Conservation (phyloP, 306 rosid genomes). For the Pterocarpus santalinus region DNA sequence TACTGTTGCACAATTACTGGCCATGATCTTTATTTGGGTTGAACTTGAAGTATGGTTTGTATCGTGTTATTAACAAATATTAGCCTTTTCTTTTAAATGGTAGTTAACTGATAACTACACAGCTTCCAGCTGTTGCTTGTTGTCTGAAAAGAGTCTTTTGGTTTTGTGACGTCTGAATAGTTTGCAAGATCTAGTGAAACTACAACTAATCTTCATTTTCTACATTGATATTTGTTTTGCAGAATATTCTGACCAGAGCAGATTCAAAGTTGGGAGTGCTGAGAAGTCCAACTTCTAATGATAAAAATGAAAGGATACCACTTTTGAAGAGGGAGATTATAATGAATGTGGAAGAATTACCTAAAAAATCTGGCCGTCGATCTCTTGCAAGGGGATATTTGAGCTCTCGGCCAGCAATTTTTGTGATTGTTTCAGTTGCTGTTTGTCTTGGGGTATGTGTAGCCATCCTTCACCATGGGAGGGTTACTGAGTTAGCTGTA, state of each 20-base stretch:
- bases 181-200: slow-evolving; percentile 4
- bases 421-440: slow-evolving; percentile 62
- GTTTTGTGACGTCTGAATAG: slow-evolving; percentile 24
- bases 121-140: not conserved
- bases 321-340: slow-evolving; percentile 61
- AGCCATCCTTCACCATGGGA: slow-evolving; percentile 76
- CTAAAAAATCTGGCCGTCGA: slow-evolving; percentile 45
- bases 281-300: slow-evolving; percentile 45
- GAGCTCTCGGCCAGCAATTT: slow-evolving; percentile 58
- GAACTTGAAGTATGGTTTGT: not conserved
- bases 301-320: slow-evolving; percentile 60
- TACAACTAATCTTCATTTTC: slow-evolving; percentile 15
- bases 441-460: slow-evolving; percentile 85
- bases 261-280: slow-evolving; percentile 50
- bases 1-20: not conserved
- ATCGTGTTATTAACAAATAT: not conserved
- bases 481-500: slow-evolving; percentile 76
- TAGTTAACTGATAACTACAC: not conserved
- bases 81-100: not conserved
- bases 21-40: not conserved
- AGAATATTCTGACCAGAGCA: slow-evolving; percentile 61
- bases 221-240: slow-evolving; percentile 46
- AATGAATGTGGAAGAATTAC: slow-evolving; percentile 59
- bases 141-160: not conserved
- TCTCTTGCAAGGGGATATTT: slow-evolving; percentile 48